These are phyloP conservation scores for Cordyceps tenuipes DNA, from an alignment of 2,329 filamentous ascomycete species.

Conservation along the genomic window DNA sequence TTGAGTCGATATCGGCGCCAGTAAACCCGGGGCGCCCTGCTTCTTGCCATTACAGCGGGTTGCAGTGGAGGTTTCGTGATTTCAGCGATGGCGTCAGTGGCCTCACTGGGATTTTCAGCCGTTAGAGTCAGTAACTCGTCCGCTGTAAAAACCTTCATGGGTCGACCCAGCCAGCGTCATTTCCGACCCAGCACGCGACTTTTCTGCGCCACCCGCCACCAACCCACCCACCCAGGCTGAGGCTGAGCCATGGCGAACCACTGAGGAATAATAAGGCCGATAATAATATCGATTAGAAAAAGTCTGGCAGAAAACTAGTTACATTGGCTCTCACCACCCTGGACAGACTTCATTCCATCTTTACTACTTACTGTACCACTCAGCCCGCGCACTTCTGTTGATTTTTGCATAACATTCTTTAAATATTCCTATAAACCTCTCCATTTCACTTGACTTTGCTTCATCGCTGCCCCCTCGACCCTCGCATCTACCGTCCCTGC, in stretches of 20 bases:
- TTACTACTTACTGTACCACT: background rate
- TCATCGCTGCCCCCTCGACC: background rate
- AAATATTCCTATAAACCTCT: background rate
- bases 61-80: background rate
- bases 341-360: background rate
- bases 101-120: too few relatives aligned
- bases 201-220: background rate
- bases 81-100: background rate
- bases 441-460: background rate
- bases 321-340: conserved; percentile 7
- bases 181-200: conserved; percentile 1
- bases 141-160: background rate
- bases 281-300: background rate
- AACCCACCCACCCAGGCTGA: background rate
- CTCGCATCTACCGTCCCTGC: background rate
- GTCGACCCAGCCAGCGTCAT: too few relatives aligned
- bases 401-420: background rate
- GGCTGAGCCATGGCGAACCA: background rate
- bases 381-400: background rate
- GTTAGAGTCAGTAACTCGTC: too few relatives aligned
- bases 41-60: background rate
- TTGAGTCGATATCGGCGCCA: too few relatives aligned
- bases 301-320: conserved; percentile 10
- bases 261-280: too few relatives aligned
- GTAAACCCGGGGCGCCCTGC: too few relatives aligned